These are phyloP conservation scores for Chaetomium globosum DNA, from an alignment of 2,329 filamentous ascomycete genomes.

Conservation along the genomic window DNA sequence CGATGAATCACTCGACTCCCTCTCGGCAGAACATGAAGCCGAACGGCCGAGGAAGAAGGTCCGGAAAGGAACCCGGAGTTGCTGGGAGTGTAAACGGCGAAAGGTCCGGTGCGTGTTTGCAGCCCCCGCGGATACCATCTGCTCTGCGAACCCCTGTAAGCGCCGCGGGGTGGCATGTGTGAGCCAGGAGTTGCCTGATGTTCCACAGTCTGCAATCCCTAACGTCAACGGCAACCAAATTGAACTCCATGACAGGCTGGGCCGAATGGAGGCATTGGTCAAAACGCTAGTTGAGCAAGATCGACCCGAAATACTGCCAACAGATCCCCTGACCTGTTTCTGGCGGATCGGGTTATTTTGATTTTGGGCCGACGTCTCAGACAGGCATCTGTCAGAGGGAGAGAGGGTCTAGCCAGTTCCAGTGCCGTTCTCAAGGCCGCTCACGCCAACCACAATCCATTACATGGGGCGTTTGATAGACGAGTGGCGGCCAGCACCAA, in stretches of 20 bases:
- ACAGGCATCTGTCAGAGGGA: not conserved
- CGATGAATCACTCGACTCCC: not conserved
- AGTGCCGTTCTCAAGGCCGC: not conserved
- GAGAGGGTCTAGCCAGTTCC: not conserved
- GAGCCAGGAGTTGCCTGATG: constrained; percentile 51
- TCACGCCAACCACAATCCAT: not conserved
- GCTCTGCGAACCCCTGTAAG: constrained; percentile 52
- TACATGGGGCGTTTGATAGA: not conserved
- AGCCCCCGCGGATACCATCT: constrained; percentile 44
- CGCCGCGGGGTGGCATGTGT: constrained; percentile 50
- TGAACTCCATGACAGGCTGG: constrained; percentile 10
- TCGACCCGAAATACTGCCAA: not conserved
- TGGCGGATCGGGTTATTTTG: not conserved
- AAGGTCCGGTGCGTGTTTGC: constrained; percentile 56
- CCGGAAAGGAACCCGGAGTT: constrained; percentile 60
- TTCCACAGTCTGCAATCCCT: constrained; percentile 14
- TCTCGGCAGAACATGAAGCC: not conserved
- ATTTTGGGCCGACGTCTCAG: not conserved
- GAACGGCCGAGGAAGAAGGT: constrained; percentile 40
- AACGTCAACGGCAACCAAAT: not conserved
- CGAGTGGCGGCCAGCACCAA: not conserved
- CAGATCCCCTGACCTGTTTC: not conserved
- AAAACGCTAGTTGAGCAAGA: constrained; percentile 2
- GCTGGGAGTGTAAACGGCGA: constrained; percentile 61
- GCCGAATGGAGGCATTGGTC: constrained; percentile 16